A percentile compares a stretch with the other conserved stretches of the same genome.
These are phyloP conservation scores for Hyparrhenia diplandra DNA, from an alignment of 176 grass and related monocot species.

Conservation along the genomic window DNA sequence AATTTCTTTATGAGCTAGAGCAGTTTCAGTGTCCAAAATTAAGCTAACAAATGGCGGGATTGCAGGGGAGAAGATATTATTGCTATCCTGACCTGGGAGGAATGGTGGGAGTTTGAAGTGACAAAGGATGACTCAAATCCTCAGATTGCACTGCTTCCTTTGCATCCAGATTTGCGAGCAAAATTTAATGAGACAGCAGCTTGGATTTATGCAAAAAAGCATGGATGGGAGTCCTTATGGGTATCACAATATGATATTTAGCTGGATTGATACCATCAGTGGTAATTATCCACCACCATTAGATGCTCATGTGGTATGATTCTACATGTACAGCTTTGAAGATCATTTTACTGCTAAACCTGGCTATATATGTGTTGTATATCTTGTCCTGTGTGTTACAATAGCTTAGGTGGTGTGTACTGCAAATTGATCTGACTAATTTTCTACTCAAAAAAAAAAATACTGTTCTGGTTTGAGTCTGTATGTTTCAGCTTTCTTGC, in stretches of 20 bases:
- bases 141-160: constrained; percentile 81
- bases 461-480: neutral
- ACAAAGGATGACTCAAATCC: constrained; percentile 86
- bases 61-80: constrained; percentile 96
- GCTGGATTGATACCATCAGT: constrained; percentile 95
- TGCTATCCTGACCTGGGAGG: constrained; percentile 92
- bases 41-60: neutral
- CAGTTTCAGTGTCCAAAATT: neutral
- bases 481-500: neutral
- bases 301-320: constrained; percentile 95
- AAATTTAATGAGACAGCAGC: constrained; percentile 97
- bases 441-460: neutral
- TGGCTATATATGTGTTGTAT: neutral
- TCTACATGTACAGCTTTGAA: neutral
- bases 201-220: constrained; percentile 85
- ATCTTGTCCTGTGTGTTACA: neutral
- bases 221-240: constrained; percentile 86
- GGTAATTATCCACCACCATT: constrained; percentile 87
- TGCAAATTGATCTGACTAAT: neutral
- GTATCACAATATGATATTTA: constrained; percentile 98
- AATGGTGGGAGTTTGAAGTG: constrained; percentile 91
- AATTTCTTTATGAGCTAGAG: neutral
- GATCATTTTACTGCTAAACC: neutral
- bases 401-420: neutral
- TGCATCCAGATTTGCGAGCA: constrained; percentile 65